Evolutionary conservation across 495 filamentous ascomycete species (phyloP).

Genomic region (Elasticomyces elasticus): DNA sequence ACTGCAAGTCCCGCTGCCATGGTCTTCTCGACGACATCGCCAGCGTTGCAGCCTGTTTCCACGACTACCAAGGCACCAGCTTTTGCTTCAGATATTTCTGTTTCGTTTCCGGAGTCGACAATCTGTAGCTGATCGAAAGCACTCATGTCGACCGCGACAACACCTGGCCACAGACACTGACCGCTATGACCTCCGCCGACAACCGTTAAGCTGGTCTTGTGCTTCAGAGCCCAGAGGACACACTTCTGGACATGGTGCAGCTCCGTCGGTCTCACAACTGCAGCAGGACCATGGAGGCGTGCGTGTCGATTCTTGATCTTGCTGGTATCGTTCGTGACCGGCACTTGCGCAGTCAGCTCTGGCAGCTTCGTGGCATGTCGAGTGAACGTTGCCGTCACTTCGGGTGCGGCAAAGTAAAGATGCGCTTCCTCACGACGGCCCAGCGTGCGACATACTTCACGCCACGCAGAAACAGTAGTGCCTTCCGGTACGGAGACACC

Average conservation of each 20-base stretch:
- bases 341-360: constrained; percentile 42
- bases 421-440: constrained; percentile 37
- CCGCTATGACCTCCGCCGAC: constrained; percentile 52
- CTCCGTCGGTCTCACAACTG: constrained; percentile 40
- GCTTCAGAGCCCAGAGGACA: constrained; percentile 49
- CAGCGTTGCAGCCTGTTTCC: constrained; percentile 27
- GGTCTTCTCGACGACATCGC: constrained; percentile 45
- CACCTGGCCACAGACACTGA: constrained; percentile 45
- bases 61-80: not conserved
- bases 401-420: constrained; percentile 45
- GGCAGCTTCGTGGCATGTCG: constrained; percentile 39
- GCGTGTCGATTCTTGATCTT: constrained; percentile 47
- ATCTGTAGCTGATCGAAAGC: constrained; percentile 43
- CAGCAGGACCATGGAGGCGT: constrained; percentile 37
- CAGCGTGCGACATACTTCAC: constrained; percentile 42
- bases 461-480: constrained; percentile 38
- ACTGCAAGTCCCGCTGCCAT: constrained; percentile 45
- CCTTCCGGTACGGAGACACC: constrained; percentile 40
- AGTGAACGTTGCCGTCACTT: constrained; percentile 46
- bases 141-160: constrained; percentile 50
- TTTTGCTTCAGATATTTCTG: constrained; percentile 31
- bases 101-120: constrained; percentile 43
- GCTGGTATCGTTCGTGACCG: constrained; percentile 30
- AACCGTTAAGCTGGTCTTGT: constrained; percentile 41
- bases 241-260: constrained; percentile 46